Percentiles rank a stretch among this genome's conserved stretches.
These are phyloP conservation scores for Malus sieversii DNA, from an alignment of 306 rosid genomes.

Conservation along the genomic window DNA sequence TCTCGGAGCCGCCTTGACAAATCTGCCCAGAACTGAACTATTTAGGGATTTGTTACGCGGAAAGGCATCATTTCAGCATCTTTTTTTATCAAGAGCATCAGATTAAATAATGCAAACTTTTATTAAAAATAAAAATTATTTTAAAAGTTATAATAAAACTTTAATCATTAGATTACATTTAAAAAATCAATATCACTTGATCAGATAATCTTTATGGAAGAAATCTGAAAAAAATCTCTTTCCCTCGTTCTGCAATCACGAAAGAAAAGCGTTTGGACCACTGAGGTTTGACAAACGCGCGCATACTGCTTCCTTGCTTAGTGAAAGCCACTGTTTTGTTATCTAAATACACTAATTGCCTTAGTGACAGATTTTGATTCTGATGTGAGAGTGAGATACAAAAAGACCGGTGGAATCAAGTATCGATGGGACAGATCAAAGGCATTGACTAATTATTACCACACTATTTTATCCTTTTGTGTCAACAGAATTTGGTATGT, in stretches of 20 bases:
- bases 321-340: not conserved
- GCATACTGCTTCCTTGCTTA: not conserved
- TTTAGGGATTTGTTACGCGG: not conserved
- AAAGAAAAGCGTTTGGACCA: not conserved
- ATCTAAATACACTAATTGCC: not conserved
- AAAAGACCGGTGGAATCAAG: not conserved
- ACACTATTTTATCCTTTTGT: not conserved
- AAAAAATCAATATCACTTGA: too few relatives aligned
- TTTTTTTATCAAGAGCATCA: too few relatives aligned
- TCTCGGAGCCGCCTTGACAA: not conserved
- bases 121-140: too few relatives aligned
- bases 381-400: not conserved
- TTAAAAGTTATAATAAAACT: too few relatives aligned
- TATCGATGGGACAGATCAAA: not conserved
- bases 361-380: not conserved
- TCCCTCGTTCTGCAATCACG: not conserved
- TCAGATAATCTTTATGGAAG: fast-evolving
- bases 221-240: too few relatives aligned
- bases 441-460: not conserved
- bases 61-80: not conserved
- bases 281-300: not conserved
- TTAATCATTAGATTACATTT: too few relatives aligned
- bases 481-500: not conserved
- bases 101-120: too few relatives aligned
- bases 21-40: not conserved